Conservation (phyloP, 2,329 filamentous ascomycete genomes). For the Alternaria novae-zelandiae region DNA sequence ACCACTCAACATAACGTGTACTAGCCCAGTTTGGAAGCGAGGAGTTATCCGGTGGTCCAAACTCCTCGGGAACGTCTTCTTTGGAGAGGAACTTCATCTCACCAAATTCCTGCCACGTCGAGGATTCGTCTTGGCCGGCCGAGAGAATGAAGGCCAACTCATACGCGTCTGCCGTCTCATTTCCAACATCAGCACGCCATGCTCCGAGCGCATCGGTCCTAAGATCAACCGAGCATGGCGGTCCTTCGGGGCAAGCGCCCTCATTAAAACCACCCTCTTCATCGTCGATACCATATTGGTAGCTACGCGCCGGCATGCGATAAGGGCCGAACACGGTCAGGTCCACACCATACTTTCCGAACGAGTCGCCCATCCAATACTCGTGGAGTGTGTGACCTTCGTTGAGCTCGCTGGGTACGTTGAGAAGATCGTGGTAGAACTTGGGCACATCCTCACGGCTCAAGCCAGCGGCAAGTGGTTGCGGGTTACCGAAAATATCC, state of each 20-base stretch:
- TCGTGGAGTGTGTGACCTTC: slow-evolving; percentile 61
- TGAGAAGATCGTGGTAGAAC: slow-evolving; percentile 60
- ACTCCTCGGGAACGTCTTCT: slow-evolving; percentile 57
- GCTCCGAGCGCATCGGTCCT: slow-evolving; percentile 58
- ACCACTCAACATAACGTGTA: slow-evolving; percentile 62
- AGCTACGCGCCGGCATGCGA: slow-evolving; percentile 55
- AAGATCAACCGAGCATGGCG: slow-evolving; percentile 56
- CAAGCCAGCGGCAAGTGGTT: slow-evolving; percentile 51
- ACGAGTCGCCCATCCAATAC: slow-evolving; percentile 65
- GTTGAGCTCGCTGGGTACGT: slow-evolving; percentile 58
- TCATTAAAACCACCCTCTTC: slow-evolving; percentile 54
- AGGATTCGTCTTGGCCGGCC: slow-evolving; percentile 62
- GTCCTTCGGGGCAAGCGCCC: slow-evolving; percentile 55
- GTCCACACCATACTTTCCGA: slow-evolving; percentile 60
- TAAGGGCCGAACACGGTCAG: slow-evolving; percentile 62
- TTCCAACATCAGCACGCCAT: slow-evolving; percentile 60
- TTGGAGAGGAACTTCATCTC: slow-evolving; percentile 59
- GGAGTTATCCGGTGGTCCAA: slow-evolving; percentile 57
- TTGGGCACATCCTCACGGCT: slow-evolving; percentile 56
- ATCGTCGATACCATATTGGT: slow-evolving; percentile 60
- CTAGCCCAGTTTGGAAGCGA: slow-evolving; percentile 55
- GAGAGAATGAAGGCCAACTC: slow-evolving; percentile 63
- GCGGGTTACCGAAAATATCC: slow-evolving; percentile 60
- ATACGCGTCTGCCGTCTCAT: slow-evolving; percentile 55
- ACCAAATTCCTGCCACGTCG: slow-evolving; percentile 64